A percentile compares a stretch with the other conserved stretches of the same genome.
These are phyloP conservation scores for Mimosa pudica DNA, from an alignment of 306 rosid genomes.

Conservation along the genomic window DNA sequence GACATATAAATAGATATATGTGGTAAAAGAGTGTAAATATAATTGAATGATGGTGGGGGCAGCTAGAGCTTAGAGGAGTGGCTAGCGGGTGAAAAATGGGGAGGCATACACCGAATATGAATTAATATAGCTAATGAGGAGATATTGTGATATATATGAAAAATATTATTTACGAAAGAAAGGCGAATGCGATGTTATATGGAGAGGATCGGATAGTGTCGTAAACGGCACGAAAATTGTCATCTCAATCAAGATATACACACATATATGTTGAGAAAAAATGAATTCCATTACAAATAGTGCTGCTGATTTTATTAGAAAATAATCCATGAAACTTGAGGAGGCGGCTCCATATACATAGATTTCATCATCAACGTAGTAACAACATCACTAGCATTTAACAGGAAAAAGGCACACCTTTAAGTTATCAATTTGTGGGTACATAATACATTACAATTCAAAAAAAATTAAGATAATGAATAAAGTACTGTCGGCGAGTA, in stretches of 20 bases:
- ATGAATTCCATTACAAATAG: background rate
- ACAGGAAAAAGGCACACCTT: slow-evolving; percentile 15
- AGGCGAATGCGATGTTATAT: slow-evolving; percentile 31
- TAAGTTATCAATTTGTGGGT: background rate
- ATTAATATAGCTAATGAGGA: slow-evolving; percentile 19
- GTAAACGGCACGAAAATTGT: slow-evolving; percentile 63
- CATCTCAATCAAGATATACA: background rate
- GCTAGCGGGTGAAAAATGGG: background rate
- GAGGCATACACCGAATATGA: slow-evolving; percentile 32
- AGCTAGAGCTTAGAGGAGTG: background rate
- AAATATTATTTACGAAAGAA: background rate
- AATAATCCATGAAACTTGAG: slow-evolving; percentile 36
- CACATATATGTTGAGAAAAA: slow-evolving; percentile 34
- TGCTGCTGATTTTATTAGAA: slow-evolving; percentile 30
- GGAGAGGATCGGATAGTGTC: slow-evolving; percentile 39
- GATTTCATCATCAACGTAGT: too few relatives aligned
- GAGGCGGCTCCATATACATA: slow-evolving; percentile 45
- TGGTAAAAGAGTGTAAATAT: background rate
- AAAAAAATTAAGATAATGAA: background rate
- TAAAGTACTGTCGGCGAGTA: background rate
- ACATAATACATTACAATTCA: too few relatives aligned
- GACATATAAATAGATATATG: background rate
- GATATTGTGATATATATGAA: background rate
- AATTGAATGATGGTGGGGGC: background rate
- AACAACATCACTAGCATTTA: slow-evolving; percentile 32